Percentiles rank a stretch among this genome's conserved stretches.
Evolutionary conservation across 805 yeast species (phyloP).

Genomic region (Kluyveromyces dobzhanskii): DNA sequence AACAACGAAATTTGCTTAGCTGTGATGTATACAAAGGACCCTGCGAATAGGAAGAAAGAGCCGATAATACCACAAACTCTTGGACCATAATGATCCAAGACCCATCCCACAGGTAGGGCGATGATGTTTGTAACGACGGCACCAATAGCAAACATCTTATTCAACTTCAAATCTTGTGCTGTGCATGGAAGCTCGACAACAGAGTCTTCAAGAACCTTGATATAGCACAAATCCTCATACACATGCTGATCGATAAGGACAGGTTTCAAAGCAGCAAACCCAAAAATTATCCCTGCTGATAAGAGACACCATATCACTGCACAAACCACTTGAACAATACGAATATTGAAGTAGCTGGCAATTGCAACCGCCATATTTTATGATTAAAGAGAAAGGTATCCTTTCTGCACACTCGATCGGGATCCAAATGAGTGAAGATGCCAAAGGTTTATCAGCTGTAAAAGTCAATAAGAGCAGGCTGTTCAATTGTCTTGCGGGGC

Average conservation of each 20-base stretch:
- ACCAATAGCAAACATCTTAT: conserved; percentile 75
- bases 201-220: conserved; percentile 7
- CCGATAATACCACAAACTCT: conserved; percentile 72
- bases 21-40: conserved; percentile 39
- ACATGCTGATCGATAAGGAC: conserved; percentile 70
- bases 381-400: too few species aligned
- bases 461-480: too few species aligned
- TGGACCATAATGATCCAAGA: conserved; percentile 77
- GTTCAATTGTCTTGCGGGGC: too few species aligned
- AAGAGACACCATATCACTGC: conserved; percentile 81
- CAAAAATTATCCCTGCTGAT: conserved; percentile 92
- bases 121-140: conserved; percentile 80
- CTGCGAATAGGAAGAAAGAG: conserved; percentile 46
- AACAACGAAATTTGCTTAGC: conserved; percentile 11
- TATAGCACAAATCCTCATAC: conserved; percentile 52
- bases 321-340: conserved; percentile 48
- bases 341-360: neutral
- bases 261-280: conserved; percentile 92
- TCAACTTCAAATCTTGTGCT: conserved; percentile 76
- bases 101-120: conserved; percentile 74
- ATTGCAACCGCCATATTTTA: neutral
- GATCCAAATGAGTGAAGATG: too few species aligned
- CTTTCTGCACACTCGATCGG: too few species aligned
- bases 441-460: too few species aligned
- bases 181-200: conserved; percentile 37